Conservation (phyloP, 352 stramenopile species). For the Globisporangium abappressorium region DNA sequence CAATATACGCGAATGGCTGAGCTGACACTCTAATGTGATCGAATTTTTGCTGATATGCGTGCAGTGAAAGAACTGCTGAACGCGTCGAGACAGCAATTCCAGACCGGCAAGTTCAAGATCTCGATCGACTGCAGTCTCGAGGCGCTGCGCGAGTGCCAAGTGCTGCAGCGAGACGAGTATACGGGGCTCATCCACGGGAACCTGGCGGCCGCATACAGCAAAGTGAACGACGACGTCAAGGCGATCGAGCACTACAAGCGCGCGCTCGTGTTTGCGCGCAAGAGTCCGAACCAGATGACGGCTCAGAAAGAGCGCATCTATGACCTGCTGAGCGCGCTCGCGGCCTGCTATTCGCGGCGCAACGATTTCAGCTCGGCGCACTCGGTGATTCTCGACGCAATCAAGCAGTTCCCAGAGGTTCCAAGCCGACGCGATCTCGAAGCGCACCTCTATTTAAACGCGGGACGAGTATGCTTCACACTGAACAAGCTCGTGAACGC, state of each 20-base stretch:
- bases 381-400: conserved; percentile 48
- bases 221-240: conserved; percentile 48
- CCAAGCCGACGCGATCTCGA: conserved; percentile 39
- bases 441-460: conserved; percentile 51
- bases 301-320: conserved; percentile 52
- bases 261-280: conserved; percentile 43
- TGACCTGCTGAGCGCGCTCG: conserved; percentile 54
- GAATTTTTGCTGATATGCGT: not conserved
- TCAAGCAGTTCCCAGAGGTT: conserved; percentile 42
- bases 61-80: conserved; percentile 54
- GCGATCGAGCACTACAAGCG: conserved; percentile 62
- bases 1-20: not conserved
- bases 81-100: conserved; percentile 58
- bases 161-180: conserved; percentile 59
- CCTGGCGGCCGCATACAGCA: conserved; percentile 52
- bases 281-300: conserved; percentile 23
- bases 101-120: conserved; percentile 47
- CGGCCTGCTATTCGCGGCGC: conserved; percentile 49
- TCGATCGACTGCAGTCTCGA: conserved; percentile 44
- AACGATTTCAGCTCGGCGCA: conserved; percentile 54
- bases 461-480: conserved; percentile 53
- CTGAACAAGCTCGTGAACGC: conserved; percentile 47
- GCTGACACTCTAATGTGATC: not conserved
- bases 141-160: conserved; percentile 45
- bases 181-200: conserved; percentile 67